phyloP scores from a whole-genome alignment of 1,139 yeast species.

The Pichia sp. region DNA sequence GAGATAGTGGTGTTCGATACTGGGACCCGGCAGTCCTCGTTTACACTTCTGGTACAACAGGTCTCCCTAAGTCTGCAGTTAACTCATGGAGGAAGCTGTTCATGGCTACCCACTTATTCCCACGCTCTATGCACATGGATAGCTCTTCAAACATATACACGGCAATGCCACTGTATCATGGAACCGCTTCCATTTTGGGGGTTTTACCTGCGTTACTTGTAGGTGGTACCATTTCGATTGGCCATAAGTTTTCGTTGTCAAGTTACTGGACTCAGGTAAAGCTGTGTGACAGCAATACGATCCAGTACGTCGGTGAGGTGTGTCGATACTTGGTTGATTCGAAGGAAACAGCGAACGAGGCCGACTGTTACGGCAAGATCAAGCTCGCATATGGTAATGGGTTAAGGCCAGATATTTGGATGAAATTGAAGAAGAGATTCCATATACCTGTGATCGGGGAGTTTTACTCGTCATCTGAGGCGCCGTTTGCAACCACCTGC shows the following conservation, averaged over 20 bases:
- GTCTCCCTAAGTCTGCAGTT: slow-evolving; percentile 90
- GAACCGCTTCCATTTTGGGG: slow-evolving; percentile 88
- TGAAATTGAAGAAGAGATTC: slow-evolving; percentile 70
- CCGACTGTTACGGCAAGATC: slow-evolving; percentile 48
- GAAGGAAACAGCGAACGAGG: slow-evolving; percentile 55
- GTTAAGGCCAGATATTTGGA: slow-evolving; percentile 89
- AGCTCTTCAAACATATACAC: slow-evolving; percentile 63
- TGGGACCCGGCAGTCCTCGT: slow-evolving; percentile 67
- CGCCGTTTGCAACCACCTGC: slow-evolving; percentile 86
- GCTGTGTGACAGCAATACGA: slow-evolving; percentile 65
- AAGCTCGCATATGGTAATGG: slow-evolving; percentile 89
- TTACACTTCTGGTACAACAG: slow-evolving; percentile 94
- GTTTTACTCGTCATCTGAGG: slow-evolving; percentile 91
- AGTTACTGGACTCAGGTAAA: slow-evolving; percentile 90
- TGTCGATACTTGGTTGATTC: slow-evolving; percentile 80
- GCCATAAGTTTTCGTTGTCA: slow-evolving; percentile 78
- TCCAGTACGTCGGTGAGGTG: slow-evolving; percentile 94
- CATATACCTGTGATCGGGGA: slow-evolving; percentile 76
- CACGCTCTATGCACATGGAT: slow-evolving; percentile 61
- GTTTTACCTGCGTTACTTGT: slow-evolving; percentile 62
- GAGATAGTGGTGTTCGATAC: slow-evolving; percentile 56
- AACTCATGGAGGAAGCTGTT: slow-evolving; percentile 86
- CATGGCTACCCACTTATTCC: slow-evolving; percentile 68
- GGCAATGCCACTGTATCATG: slow-evolving; percentile 94
- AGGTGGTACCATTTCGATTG: slow-evolving; percentile 74